phyloP scores from a whole-genome alignment of 768 basidiomycete species.

The Leucosporidium scottii region DNA sequence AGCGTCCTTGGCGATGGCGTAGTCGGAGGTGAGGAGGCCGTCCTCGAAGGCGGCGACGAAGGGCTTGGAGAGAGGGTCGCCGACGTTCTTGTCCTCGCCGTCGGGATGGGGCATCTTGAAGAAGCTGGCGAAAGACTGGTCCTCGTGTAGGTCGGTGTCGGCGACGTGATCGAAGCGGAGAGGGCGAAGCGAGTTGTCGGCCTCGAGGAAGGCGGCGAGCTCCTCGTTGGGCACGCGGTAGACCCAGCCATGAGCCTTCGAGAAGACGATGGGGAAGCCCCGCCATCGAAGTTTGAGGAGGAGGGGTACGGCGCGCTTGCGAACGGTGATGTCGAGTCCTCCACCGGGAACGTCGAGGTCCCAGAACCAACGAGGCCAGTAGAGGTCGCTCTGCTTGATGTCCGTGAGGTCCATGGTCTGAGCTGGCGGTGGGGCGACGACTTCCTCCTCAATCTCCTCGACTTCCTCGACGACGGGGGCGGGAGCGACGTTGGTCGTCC shows the following conservation, averaged over 20 bases:
- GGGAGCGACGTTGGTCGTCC: constrained; percentile 44
- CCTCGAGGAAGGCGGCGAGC: constrained; percentile 23
- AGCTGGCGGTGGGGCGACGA: neutral
- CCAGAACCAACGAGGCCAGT: constrained; percentile 98
- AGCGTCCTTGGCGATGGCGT: constrained; percentile 67
- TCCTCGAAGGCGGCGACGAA: constrained; percentile 85
- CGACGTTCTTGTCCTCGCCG: constrained; percentile 91
- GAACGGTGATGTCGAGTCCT: constrained; percentile 79
- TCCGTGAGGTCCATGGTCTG: neutral
- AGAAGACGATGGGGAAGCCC: constrained; percentile 74
- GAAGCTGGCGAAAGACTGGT: constrained; percentile 52
- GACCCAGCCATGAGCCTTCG: constrained; percentile 82
- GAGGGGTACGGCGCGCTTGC: constrained; percentile 73
- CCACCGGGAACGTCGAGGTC: constrained; percentile 53
- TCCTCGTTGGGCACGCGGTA: constrained; percentile 59
- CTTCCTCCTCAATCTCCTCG: neutral
- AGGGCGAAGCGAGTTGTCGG: constrained; percentile 49
- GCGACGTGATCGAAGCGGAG: constrained; percentile 58
- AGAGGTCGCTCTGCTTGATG: constrained; percentile 12
- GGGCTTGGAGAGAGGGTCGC: constrained; percentile 76
- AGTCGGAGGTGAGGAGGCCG: constrained; percentile 75
- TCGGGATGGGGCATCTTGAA: constrained; percentile 96
- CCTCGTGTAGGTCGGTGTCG: constrained; percentile 53
- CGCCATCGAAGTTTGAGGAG: constrained; percentile 82
- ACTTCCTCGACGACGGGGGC: neutral